Evolutionary conservation across 2,329 filamentous ascomycete genomes (phyloP), one percentile per base, ranked within the genome.

Genomic region (Phyllosticta capitalensis): DNA sequence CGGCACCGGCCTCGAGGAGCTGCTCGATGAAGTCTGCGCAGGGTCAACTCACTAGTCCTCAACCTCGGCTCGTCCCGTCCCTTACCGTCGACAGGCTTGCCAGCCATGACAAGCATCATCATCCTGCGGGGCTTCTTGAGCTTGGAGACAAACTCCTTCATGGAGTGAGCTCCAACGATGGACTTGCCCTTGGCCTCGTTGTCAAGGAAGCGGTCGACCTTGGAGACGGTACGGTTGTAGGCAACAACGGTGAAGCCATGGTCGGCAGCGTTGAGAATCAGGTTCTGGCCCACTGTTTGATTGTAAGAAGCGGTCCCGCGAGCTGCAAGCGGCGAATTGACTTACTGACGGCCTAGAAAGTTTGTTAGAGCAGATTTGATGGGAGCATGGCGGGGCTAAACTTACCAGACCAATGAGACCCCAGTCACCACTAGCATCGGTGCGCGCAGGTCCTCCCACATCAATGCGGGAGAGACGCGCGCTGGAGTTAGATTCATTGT

Each of bases 91-190:
- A 99, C 94, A 65, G 94, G 88, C 83, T 94, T 89, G 73, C 94
- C 94, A 70, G 94, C 94, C 88, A 96, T 95, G 79, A 99, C 94
- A 68, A 99, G 88, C 72, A 99, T 85, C 94, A 99, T 99, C 78
- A 99, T 85, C 71, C 92, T 89, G 71, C 94, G 90, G 72, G 94
- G 94, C 72, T 84, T 90, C 90, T 97, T 97, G 76, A 99, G 89
- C 85, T 96, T 96, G 78, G 84, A 79, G 73, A 92, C 85, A 75
- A 99, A 96, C 79, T 99, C 94, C 82, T 96, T 84, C 75, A 90
- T 88, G 72, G 86, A 89, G 81, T 96, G 87, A 70, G 94, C 92
- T 75, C 94, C 58, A 66, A 96, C 85, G 69, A 99, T 88, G 70
- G 90, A 88, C 84, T 96, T 96, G 82, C 92, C 86, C 71, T 74